These are phyloP conservation scores for Colletotrichum melonis DNA, from an alignment of 2,329 filamentous ascomycete genomes.

Conservation along the genomic window DNA sequence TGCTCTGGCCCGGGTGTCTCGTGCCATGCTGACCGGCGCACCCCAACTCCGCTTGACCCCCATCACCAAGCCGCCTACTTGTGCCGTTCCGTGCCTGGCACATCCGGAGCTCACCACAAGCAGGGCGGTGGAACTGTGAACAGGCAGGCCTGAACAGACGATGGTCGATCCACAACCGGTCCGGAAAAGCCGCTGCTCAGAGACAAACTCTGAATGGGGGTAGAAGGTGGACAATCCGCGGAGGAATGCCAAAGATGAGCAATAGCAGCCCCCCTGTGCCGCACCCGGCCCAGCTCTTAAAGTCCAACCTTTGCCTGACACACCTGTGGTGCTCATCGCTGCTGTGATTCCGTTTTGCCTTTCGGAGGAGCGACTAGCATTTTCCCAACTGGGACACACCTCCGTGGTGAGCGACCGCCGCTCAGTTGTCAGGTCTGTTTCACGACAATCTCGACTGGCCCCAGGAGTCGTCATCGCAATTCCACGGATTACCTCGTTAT, in stretches of 20 bases:
- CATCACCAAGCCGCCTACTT: neutral
- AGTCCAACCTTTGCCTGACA: neutral
- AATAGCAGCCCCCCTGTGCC: neutral
- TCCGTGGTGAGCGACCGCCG: constrained; percentile 23
- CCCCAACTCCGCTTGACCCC: constrained; percentile 10
- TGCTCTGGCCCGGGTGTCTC: constrained; percentile 6
- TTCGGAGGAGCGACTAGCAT: constrained; percentile 24
- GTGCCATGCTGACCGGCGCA: constrained; percentile 5
- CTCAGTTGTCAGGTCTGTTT: constrained; percentile 23
- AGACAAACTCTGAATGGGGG: constrained; percentile 29
- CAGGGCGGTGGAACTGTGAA: constrained; percentile 1
- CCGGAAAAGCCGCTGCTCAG: constrained; percentile 31
- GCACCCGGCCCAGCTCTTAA: neutral
- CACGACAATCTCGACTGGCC: constrained; percentile 23
- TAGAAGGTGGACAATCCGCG: constrained; percentile 7
- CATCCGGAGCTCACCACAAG: constrained; percentile 1
- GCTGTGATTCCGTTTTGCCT: constrained; percentile 23
- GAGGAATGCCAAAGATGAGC: neutral
- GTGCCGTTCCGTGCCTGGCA: constrained; percentile 17
- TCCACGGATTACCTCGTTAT: neutral
- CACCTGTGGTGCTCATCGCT: constrained; percentile 1
- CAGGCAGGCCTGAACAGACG: neutral
- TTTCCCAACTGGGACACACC: constrained; percentile 27
- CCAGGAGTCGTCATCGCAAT: constrained; percentile 10
- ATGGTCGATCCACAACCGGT: constrained; percentile 14